Evolutionary conservation across 441 rosid genomes (phyloP), one percentile per base, ranked within the genome.

Genomic region (Bruguiera hainesii): DNA sequence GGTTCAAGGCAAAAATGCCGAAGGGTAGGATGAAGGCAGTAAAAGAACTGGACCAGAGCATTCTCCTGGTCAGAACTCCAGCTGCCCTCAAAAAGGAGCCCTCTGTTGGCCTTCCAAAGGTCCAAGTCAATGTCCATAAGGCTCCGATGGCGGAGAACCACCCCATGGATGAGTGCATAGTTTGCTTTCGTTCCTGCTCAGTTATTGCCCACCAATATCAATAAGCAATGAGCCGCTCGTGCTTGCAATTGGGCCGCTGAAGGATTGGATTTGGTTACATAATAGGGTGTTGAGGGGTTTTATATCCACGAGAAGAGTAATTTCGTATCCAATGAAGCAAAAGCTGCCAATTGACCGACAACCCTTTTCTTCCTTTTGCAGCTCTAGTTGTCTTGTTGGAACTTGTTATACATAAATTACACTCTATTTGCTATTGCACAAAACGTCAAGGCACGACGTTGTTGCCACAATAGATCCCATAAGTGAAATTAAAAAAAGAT

Each of bases 121-220:
- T 81, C 81, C 80, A 84, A 80, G 91, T 90, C 81, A 65, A 61
- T 68, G 88, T 82, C 49, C 62, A 75, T 4, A 76, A 76, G 19
- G 62, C 57, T 18, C 81, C 75, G 70, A 48, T 81, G 6, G 75
- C 76, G 78, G 79, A 81, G 66, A 89, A 75, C 71, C 87, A 67
- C 33, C 80, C 82, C 51, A 89, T 90, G 96, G 96, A 89, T 78
- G 97, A 90, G 80, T 93, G 79, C 83, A 60, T 59, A 10, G 56
- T 52, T 31, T 35, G 3, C 9, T 30, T n/a, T 51, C 23, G n/a
- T 51, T n/a, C n/a, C 55, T n/a, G 55, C 21, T 21, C 55, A n/a
- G 21, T 18, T 18, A 18, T n/a, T n/a, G n/a, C 23, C 11, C 10
- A 19, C 56, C 11, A 23, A 7, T 52, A 7, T 52, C 26, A 6